Evolutionary conservation across 768 basidiomycete genomes (phyloP).

Genomic region (Phylloporus sp.): DNA sequence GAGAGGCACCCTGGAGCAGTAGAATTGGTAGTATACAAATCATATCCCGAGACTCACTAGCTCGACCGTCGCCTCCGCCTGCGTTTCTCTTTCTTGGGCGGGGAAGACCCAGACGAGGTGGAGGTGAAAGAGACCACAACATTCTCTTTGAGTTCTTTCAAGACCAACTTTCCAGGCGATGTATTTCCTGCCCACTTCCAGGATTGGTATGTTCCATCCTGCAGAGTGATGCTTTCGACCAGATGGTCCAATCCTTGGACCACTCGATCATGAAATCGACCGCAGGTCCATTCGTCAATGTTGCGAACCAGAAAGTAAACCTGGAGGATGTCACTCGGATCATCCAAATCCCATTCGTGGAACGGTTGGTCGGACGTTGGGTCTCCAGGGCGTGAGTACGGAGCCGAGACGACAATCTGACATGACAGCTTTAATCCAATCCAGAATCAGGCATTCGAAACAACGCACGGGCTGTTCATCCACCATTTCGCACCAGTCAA

Average conservation of each 20-base stretch:
- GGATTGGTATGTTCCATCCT: conserved; percentile 36
- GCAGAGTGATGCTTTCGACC: conserved; percentile 31
- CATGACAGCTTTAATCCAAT: background rate
- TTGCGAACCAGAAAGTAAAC: conserved; percentile 51
- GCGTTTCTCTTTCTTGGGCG: conserved; percentile 29
- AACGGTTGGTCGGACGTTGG: conserved; percentile 27
- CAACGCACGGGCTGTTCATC: conserved; percentile 35
- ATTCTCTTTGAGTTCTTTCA: conserved; percentile 37
- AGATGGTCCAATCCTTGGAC: conserved; percentile 37
- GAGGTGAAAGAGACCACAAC: conserved; percentile 24
- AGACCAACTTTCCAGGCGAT: conserved; percentile 9
- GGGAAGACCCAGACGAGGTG: conserved; percentile 25
- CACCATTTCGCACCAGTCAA: conserved; percentile 48
- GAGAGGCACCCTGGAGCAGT: background rate
- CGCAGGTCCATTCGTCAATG: conserved; percentile 50
- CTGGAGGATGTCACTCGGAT: conserved; percentile 42
- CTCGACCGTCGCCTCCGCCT: conserved; percentile 29
- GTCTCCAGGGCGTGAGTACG: conserved; percentile 33
- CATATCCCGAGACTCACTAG: conserved; percentile 5
- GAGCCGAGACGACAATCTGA: conserved; percentile 49
- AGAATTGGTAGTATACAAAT: background rate
- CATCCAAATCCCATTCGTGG: conserved; percentile 48
- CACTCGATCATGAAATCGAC: conserved; percentile 39
- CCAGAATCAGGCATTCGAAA: background rate
- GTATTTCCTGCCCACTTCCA: conserved; percentile 47